A percentile compares a stretch with the other conserved stretches of the same genome.
phyloP scores from a whole-genome alignment of 768 basidiomycete genomes.

The Phanerochaete carnosa region DNA sequence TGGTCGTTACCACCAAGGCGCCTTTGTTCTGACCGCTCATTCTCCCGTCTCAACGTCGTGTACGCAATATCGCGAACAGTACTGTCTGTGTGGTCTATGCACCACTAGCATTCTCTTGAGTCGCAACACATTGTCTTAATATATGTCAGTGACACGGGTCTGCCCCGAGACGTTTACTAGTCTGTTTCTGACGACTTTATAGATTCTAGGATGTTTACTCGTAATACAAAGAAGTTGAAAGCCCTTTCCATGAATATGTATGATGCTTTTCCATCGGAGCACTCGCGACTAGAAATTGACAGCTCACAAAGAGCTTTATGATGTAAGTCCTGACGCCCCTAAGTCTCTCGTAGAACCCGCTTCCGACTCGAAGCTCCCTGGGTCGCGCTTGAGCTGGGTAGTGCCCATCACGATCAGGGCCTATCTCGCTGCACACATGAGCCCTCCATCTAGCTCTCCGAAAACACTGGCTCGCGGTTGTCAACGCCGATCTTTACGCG shows the following conservation, averaged over 20 bases:
- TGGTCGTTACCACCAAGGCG: no score
- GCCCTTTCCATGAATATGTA: not conserved
- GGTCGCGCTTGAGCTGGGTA: not conserved
- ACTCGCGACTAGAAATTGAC: not conserved
- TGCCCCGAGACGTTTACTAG: not conserved
- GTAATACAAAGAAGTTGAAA: not conserved
- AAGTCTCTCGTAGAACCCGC: constrained; percentile 4
- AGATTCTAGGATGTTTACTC: not conserved
- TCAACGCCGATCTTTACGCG: constrained; percentile 52
- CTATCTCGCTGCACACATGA: constrained; percentile 12
- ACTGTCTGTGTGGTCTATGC: no score
- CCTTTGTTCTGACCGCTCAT: no score
- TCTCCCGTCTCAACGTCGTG: no score
- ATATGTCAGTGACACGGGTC: no score
- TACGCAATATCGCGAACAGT: no score
- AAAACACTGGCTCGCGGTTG: constrained; percentile 40
- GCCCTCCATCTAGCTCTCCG: constrained; percentile 64
- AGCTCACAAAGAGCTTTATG: constrained; percentile 56
- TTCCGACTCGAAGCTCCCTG: constrained; percentile 1
- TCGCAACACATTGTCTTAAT: no score
- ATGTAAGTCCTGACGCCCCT: constrained; percentile 34
- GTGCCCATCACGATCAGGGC: constrained; percentile 3
- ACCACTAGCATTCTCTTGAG: no score
- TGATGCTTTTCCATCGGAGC: not conserved
- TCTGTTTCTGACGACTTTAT: constrained; percentile 5